Evolutionary conservation across 2,329 filamentous ascomycete genomes (phyloP), one percentile per base, ranked within the genome.

Genomic region (Dothideomycetes sp.): DNA sequence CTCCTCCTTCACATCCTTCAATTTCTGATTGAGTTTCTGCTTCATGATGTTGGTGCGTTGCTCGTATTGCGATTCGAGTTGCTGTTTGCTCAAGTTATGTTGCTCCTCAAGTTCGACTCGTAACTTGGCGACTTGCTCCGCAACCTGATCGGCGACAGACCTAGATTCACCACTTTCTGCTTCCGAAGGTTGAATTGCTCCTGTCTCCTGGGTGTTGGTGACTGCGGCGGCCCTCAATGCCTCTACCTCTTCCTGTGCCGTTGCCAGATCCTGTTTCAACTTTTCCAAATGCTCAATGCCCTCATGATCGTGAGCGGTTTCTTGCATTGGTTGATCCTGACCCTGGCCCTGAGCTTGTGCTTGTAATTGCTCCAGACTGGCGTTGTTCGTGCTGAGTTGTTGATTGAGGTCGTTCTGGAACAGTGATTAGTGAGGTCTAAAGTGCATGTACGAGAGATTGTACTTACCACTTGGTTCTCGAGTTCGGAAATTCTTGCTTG

Each of bases 31-130:
- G 35, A 85, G 63, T 2, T 73, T 63, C 16, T 74, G 69, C 53
- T 79, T 82, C 80, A 85, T 82, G 56, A 74, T 74, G 30, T 84
- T 76, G 1, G 78, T 78, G 31, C 79, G 72, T 38, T 71, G 66
- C 52, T 72, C 65, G 43, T 68, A 53, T 38, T 68, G 62, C 18
- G 65, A 59, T 38, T 76, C 70, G 22, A 69, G 58, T 36, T 73
- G 64, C 7, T 62, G 54, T 42, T 58, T 55, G 15, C 64, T 54
- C 9, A 61, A 52, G 18, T 52, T 47, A 31, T 61, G 55, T 44
- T 60, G 58, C 29, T 51, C 41, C 24, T 67, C 58, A 33, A 64
- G 50, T 22, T 64, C 57, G 1, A 53, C 53, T 15, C 59, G 59
- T 16, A 64, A 51, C 18, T 53, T 47, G 12, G 54, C 55, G 13